Base-by-base conservation (phyloP, 2,329 filamentous ascomycete genomes). In the Penicillium occitanis region DNA sequence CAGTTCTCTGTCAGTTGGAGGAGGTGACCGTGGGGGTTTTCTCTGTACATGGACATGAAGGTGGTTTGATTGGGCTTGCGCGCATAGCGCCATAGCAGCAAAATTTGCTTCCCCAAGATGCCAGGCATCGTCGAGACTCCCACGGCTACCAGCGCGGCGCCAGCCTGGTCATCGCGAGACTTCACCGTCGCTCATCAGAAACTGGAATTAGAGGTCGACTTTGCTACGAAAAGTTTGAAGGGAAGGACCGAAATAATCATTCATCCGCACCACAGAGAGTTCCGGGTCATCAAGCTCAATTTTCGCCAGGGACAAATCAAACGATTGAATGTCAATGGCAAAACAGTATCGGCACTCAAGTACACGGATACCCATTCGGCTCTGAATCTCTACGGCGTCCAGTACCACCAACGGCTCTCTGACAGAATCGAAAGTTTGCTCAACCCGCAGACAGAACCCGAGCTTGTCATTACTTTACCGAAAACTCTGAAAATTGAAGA, bases 121-220 rank as follows among this genome's bases (percentile, higher is more conserved):
- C 77, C 77, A 66, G 77, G 77, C 70, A 72, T 78, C 68, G 73
- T 79, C 63, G 77, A 79, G 65, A 73, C 72, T 65, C 71, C 72
- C 57, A 37, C 48, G 53, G 65, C 65, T 63, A 53, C 65, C 61
- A 65, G 57, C 46, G 69, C 69, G 57, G 72, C 71, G 63, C 71
- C 74, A 64, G 68, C 68, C 66, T 73, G 72, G 71, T 70, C 73
- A 61, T 73, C 72, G 35, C 71, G 76, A 67, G 81, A 81, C 44
- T 88, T 85, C 73, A 82, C 82, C 58, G 82, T 98, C 66, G 85
- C 92, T 64, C 90, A 93, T 79, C 94, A 98, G 80, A 91, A 91
- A 76, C 89, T 99, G 60, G 90, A 93, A 72, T 84, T 99, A 67
- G 93, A 98, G 73, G 84, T 99, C 75, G 91, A 96, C 80, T 96